phyloP scores from a whole-genome alignment of 345 rosid species.

The Citrus maxima region DNA sequence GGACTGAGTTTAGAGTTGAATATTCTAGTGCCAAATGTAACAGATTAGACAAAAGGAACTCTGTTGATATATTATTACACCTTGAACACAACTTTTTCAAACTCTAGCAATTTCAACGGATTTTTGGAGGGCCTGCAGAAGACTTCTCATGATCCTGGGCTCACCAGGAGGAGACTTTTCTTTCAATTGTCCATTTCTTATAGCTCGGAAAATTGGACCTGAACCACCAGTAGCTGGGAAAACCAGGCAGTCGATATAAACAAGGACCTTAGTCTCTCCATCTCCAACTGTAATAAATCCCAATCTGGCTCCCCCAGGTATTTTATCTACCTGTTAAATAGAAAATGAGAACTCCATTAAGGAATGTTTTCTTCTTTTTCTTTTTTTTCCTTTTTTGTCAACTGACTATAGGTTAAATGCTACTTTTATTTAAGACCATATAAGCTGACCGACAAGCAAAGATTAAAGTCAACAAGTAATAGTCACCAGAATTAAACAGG shows the following conservation, averaged over 20 bases:
- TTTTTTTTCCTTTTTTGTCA: neutral
- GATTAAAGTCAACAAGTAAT: neutral
- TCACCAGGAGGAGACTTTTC: conserved; percentile 79
- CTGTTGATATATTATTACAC: neutral
- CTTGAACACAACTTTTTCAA: conserved; percentile 21
- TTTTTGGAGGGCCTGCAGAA: conserved; percentile 67
- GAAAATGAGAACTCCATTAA: neutral
- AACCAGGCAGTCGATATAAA: conserved; percentile 81
- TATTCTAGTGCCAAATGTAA: neutral
- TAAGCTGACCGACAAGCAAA: neutral
- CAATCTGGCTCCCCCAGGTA: conserved; percentile 77
- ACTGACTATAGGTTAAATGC: neutral
- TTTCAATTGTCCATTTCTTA: conserved; percentile 65
- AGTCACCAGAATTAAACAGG: neutral
- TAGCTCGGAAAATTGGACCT: conserved; percentile 68
- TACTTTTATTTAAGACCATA: neutral
- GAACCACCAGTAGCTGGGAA: conserved; percentile 42
- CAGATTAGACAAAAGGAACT: neutral
- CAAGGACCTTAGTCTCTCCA: conserved; percentile 77
- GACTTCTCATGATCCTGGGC: conserved; percentile 93
- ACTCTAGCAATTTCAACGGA: conserved; percentile 66
- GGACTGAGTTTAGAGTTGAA: neutral
- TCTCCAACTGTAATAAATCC: conserved; percentile 73
- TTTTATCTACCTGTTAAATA: conserved; percentile 63
- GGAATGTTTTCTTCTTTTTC: neutral